Conservation (phyloP, 768 basidiomycete genomes). For the Ramaria rubella region DNA sequence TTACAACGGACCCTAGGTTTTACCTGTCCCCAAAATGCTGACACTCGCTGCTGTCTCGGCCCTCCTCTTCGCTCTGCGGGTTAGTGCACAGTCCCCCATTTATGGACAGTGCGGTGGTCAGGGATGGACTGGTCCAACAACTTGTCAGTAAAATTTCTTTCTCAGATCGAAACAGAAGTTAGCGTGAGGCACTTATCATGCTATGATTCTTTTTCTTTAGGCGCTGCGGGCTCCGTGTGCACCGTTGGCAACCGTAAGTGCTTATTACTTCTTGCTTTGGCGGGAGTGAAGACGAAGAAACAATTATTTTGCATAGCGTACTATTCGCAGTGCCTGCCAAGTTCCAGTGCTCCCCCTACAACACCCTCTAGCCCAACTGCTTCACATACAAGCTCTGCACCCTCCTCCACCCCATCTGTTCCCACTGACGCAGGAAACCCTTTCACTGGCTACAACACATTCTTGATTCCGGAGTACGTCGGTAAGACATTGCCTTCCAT, state of each 20-base stretch:
- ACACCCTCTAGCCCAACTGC: conserved; percentile 9
- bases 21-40: conserved; percentile 31
- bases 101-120: conserved; percentile 52
- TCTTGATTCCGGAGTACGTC: conserved; percentile 3
- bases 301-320: conserved; percentile 1
- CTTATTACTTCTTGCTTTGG: neutral
- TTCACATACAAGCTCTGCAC: conserved; percentile 11
- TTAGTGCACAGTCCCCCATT: conserved; percentile 34
- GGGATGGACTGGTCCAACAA: conserved; percentile 36
- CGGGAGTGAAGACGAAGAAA: neutral
- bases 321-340: conserved; percentile 16
- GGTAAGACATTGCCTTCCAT: neutral
- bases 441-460: conserved; percentile 42
- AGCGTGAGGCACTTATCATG: neutral
- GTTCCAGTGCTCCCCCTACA: conserved; percentile 11
- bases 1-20: neutral
- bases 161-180: neutral
- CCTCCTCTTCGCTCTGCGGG: conserved; percentile 38
- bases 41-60: conserved; percentile 40
- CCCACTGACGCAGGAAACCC: conserved; percentile 44
- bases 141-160: conserved; percentile 19
- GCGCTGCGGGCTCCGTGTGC: conserved; percentile 15
- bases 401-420: conserved; percentile 17
- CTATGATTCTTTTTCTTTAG: neutral
- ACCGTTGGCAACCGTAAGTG: conserved; percentile 9